Evolutionary conservation across 768 basidiomycete genomes (phyloP), one percentile per base, ranked within the genome.

Genomic region (Auricularia sp.): DNA sequence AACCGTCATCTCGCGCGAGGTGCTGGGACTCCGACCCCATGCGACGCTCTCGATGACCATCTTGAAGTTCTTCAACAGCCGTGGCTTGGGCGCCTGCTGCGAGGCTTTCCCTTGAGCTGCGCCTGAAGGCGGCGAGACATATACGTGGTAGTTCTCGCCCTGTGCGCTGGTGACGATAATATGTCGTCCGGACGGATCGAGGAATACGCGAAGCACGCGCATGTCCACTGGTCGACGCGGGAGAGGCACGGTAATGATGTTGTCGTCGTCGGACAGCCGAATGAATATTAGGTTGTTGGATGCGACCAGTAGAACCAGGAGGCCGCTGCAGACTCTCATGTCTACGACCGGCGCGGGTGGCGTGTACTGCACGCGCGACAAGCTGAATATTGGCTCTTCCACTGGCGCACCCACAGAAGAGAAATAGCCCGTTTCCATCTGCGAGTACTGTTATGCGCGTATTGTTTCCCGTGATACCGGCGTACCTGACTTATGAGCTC

Each of bases 61-160:
- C 73, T 91, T 88, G 75, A 94, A 88, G 7, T 79, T 78, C 71
- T 91, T 88, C 62, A 98, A 78, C 54, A 82, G 87, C 54, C 84
- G 83, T 0, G 92, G 88, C 70, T 93, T 91, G 78, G 89, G 90
- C 84, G 23, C 34, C 34, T 59, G 56, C 56, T 59, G 56, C 23
- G 23, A 59, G 11, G 18, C 56, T 33, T 14, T 14, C 56, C 16
- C 56, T 51, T 16, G 47, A 14, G 14, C 47, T 18, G 47, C 18
- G 23, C 23, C 7, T 29, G 56, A 4, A 29, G 56, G 11, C 14
- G 56, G 56, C 8, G 21, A 29, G 10, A 59, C 33, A 33, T 59
- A 93, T 3, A 94, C 77, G 72, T 98, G 98, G 87, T 91, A 98
- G 66, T 92, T 95, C 72, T 99, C 95, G 61, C 93, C 93, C 70